A percentile compares a stretch with the other conserved stretches of the same genome.
Conservation (phyloP, 1,284 basidiomycete species). For the Leccinum fuscescens region DNA sequence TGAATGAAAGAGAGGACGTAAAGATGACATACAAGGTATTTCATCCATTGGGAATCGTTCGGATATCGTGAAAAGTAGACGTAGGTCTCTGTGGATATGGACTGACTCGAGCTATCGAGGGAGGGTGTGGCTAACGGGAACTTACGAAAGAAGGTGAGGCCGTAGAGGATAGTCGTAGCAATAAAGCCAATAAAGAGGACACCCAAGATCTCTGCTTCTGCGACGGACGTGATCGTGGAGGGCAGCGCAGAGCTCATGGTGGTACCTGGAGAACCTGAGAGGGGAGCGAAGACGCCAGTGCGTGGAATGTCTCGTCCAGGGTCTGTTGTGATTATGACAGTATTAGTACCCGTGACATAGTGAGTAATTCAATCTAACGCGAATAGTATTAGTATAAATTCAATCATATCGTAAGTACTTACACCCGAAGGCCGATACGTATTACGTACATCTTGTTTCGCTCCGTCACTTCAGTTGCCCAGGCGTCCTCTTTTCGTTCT, state of each 20-base stretch:
- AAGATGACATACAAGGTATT: slow-evolving; percentile 30
- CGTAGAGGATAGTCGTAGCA: slow-evolving; percentile 37
- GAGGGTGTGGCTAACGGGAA: neutral
- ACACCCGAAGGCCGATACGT: no score
- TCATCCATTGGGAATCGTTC: slow-evolving; percentile 28
- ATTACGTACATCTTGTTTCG: no score
- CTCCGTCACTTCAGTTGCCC: no score
- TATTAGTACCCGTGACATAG: no score
- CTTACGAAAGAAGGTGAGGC: slow-evolving; percentile 45
- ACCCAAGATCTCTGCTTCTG: slow-evolving; percentile 34
- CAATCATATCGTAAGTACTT: no score
- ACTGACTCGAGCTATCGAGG: neutral
- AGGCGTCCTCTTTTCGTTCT: no score
- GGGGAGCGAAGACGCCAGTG: neutral
- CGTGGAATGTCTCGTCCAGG: neutral
- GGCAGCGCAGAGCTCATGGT: slow-evolving; percentile 18
- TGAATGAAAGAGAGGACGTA: neutral
- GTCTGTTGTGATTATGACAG: neutral
- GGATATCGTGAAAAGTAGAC: slow-evolving; percentile 41
- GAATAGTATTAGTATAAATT: neutral
- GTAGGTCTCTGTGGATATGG: slow-evolving; percentile 35
- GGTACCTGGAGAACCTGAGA: neutral
- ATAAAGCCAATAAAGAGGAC: slow-evolving; percentile 40
- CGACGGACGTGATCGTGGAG: slow-evolving; percentile 6
- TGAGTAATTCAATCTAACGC: no score